Base-by-base conservation (phyloP, 1,284 basidiomycete species). In the Kwoniella shivajii region DNA sequence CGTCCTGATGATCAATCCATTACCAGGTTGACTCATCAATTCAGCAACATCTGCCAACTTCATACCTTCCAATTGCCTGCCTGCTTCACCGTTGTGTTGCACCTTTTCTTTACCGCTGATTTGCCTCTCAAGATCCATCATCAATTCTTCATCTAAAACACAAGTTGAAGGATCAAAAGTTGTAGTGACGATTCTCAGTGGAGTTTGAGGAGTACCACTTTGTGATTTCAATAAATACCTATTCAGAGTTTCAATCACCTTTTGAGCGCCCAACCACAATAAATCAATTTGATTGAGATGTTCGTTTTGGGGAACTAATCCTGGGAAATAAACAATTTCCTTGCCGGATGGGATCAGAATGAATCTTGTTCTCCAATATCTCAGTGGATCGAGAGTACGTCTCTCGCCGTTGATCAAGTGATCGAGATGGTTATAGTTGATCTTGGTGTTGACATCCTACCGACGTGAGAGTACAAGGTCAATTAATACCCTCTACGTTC, bases 291-390 rank as follows among this genome's bases (percentile, higher is more conserved):
- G 88, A 65, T 88, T 86, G 54, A 92, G 83, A 58, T 81, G 82
- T 74, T 91, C 90, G 5, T 86, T 88, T 0, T 85, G 86, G 16
- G 71, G 77, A 18, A 82, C 65, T 16, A 76, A 33, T 3, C 69
- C 66, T 10, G 58, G 55, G 14, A 68, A 55, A 77, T 79, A 47
- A 60, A 74, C 7, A 85, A 89, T 33, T 83, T 82, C 55, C 87
- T 65, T 87, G 10, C 85, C 82, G 0, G 89, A 87, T 0, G 95
- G 95, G 44, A 98, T 90, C 18, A 99, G 85, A 24, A 98, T 84
- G 71, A 97, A 96, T n/a, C 94, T 84, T 0, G 93, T 96, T 6
- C 94, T 84, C 91, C 94, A 98, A 72, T 95, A 96, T 42, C 89
- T 84, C 43, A 92, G 80, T 4, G 56, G 56, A 31, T 88, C 88